Evolutionary conservation across 768 basidiomycete species (phyloP), one percentile per base, ranked within the genome.

Genomic region (Chalciporus chontae): DNA sequence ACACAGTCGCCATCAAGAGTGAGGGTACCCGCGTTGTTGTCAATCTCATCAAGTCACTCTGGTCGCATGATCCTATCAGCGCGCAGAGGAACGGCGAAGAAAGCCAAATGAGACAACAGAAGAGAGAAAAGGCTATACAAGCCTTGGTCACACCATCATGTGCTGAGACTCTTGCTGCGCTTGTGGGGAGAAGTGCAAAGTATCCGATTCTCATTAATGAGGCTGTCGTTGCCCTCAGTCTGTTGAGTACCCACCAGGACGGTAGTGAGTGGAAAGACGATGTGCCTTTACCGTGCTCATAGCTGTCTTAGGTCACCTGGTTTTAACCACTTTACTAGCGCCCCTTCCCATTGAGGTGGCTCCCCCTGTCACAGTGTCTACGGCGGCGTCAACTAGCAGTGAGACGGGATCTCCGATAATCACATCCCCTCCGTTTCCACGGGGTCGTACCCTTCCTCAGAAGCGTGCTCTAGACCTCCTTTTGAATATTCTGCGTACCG

Each of bases 1-100:
- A 94, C 58, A 86, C 86, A 17, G 71, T 89, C 2, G 81, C 90
- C 1, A 74, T 94, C 31, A 87, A 87, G 68, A 93, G 88, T 62
- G 95, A 99, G 71, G 89, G 89, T 26, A 87, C 92, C 15, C 84
- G 95, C 17, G 81, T 94, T 3, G 71, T 96, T 37, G 91, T 93
- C 59, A 93, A 95, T 65, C 77, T 86, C 18, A 77, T 93, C 57
- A 87, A 87, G 65, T 83, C 88, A 8, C 71, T 94, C 17, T 90
- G 85, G 81, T 75, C 81, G 23, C 74, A 63, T 58, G 79, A 81
- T 48, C 60, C 71, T 18, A 56, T 69, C 17, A 45, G 13, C 17
- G 68, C 66, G 42, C 56, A 54, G 36, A 49, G 49, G 34, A 65
- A 58, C n/a, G 59, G 63, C 37, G 72, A 72, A 39, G 63, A 67